Base-by-base conservation (phyloP, 306 rosid genomes). In the Cicer bijugum region DNA sequence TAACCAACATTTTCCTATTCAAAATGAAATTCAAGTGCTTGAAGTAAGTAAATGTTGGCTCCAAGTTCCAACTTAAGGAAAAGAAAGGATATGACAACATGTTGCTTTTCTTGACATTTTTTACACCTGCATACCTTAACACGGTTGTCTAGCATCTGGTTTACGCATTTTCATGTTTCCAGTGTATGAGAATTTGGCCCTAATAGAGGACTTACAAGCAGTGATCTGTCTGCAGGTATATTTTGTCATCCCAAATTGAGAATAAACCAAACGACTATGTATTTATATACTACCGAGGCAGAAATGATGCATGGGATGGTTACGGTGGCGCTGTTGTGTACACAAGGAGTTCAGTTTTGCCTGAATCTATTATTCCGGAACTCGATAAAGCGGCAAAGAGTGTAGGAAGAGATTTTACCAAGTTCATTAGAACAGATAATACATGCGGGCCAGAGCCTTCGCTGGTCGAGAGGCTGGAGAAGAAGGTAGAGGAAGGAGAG, bases 261-360 rank as follows among this genome's bases (percentile, higher is more conserved):
- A 88, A 90, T 12, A 85, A 81, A 75, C 83, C 86, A 17, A 96
- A 94, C 5, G 97, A 94, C 72, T 91, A 91, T 77, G 14, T 91
- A 82, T 89, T 94, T 48, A 91, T 94, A 3, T 94, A 94, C 86
- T 94, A 94, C 69, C 85, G 96, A 69, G 97, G 99, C 57, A 85
- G 86, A 37, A 94, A 94, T 8, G 99, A 90, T 78, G 99, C 99
- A n/a, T 91, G 97, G 99, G 99, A 94, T 58, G 99, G 99, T 35
- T 91, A 94, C 15, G 99, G 99, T 2, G 99, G 99, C 44, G 86
- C 99, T 38, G 87, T 94, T 20, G 47, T 94, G 61, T 89, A 94
- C 81, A 91, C 99, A 57, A 91, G 93, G 83, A 91, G 90, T 81
- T 80, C 95, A 67, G 88, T 84, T 48, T 78, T 94, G 81, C 99